Percentiles rank a stretch among this genome's conserved stretches.
Conservation (phyloP, 2,329 filamentous ascomycete genomes). For the Clarireedia paspali region DNA sequence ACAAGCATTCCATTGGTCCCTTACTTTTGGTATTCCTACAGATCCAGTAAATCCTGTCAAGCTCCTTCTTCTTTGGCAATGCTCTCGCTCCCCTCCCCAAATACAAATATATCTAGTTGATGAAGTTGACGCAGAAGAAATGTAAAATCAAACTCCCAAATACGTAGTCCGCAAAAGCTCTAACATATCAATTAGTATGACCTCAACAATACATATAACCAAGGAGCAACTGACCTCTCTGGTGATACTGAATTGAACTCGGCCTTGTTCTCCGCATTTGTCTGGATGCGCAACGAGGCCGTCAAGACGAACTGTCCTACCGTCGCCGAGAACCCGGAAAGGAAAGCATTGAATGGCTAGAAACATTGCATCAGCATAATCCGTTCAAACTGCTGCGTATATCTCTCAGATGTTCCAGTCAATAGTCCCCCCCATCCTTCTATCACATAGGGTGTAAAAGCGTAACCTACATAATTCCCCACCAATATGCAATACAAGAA, state of each 20-base stretch:
- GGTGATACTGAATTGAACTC: constrained; percentile 72
- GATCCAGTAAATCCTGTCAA: background rate
- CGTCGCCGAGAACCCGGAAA: constrained; percentile 87
- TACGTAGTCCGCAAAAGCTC: constrained; percentile 93
- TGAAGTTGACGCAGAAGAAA: constrained; percentile 99
- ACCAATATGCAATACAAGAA: constrained; percentile 88
- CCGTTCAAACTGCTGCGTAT: background rate
- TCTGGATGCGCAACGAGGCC: constrained; percentile 81
- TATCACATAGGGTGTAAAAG: background rate
- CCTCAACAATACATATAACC: background rate
- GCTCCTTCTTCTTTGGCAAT: background rate
- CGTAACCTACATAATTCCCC: constrained; percentile 79
- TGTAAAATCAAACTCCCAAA: constrained; percentile 93
- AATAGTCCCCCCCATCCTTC: constrained; percentile 7
- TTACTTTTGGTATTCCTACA: constrained; percentile 13
- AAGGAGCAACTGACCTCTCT: constrained; percentile 54
- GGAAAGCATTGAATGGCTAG: constrained; percentile 97
- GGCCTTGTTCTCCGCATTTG: constrained; percentile 69
- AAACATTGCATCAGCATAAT: background rate
- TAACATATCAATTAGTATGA: constrained; percentile 31
- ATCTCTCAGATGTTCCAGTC: background rate
- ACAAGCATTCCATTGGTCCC: background rate
- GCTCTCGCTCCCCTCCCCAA: background rate
- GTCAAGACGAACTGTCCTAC: constrained; percentile 98
- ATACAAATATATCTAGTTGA: constrained; percentile 59